phyloP scores from a whole-genome alignment of 768 basidiomycete species.

The Jaapia argillacea region DNA sequence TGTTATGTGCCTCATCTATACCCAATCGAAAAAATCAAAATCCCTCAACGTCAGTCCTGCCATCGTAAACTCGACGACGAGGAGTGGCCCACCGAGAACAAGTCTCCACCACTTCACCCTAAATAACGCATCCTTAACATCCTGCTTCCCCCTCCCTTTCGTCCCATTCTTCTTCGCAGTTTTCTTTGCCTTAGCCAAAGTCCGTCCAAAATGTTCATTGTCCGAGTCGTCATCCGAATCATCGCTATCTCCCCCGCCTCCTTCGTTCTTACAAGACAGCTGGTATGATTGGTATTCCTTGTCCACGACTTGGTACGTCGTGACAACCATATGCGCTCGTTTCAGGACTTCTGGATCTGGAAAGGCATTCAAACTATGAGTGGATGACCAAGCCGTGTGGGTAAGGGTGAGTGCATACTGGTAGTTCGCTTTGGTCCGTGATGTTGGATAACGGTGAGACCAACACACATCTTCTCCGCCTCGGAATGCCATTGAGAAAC shows the following conservation, averaged over 20 bases:
- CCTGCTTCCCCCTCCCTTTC: slow-evolving; percentile 21
- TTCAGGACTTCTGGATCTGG: slow-evolving; percentile 46
- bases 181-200: slow-evolving; percentile 5
- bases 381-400: not conserved
- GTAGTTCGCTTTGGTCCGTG: slow-evolving; percentile 71
- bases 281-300: slow-evolving; percentile 60
- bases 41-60: too few species aligned
- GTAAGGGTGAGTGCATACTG: slow-evolving; percentile 31
- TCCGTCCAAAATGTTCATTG: not conserved
- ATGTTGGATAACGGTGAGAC: slow-evolving; percentile 67
- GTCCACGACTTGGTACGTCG: slow-evolving; percentile 78
- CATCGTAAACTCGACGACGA: not conserved
- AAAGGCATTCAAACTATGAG: not conserved
- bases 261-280: slow-evolving; percentile 44
- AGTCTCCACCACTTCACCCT: slow-evolving; percentile 76
- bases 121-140: slow-evolving; percentile 59
- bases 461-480: slow-evolving; percentile 58
- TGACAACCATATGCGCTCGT: slow-evolving; percentile 66
- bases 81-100: slow-evolving; percentile 52
- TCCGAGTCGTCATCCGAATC: not conserved
- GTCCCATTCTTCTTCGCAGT: slow-evolving; percentile 22
- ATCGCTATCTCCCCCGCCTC: slow-evolving; percentile 29
- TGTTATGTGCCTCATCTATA: slow-evolving; percentile 87
- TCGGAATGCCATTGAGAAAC: slow-evolving; percentile 90
- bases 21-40: not conserved